Conservation (phyloP, 352 stramenopile genomes). For the Phytophthora capsici region DNA sequence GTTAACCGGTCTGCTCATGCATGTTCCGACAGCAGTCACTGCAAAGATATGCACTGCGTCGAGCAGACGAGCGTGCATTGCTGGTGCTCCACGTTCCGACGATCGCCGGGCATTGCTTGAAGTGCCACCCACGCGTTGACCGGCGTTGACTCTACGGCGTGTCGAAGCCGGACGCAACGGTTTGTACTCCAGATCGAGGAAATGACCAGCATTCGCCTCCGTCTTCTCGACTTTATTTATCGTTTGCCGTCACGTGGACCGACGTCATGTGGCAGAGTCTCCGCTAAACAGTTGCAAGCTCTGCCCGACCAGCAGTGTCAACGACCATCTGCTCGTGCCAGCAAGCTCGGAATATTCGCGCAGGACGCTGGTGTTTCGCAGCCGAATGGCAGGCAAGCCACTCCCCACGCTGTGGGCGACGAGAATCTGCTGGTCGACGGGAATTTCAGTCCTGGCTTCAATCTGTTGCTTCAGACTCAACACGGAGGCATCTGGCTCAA, state of each 20-base stretch:
- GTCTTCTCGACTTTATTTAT: slow-evolving; percentile 6
- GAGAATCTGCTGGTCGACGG: slow-evolving; percentile 42
- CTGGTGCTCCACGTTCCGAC: slow-evolving; percentile 13
- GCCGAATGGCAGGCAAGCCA: slow-evolving; percentile 24
- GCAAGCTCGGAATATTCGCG: slow-evolving; percentile 31
- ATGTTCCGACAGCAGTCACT: no score
- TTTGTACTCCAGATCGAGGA: neutral
- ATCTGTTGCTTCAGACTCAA: slow-evolving; percentile 39
- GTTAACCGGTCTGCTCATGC: no score
- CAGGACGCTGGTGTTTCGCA: slow-evolving; percentile 28
- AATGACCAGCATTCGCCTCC: neutral
- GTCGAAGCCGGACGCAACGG: slow-evolving; percentile 15
- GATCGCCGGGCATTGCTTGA: slow-evolving; percentile 24
- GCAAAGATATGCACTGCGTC: slow-evolving; percentile 6
- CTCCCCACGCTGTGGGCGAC: slow-evolving; percentile 20
- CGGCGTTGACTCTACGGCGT: slow-evolving; percentile 15
- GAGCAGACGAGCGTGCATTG: neutral
- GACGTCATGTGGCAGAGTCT: slow-evolving; percentile 11
- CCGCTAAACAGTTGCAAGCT: slow-evolving; percentile 28
- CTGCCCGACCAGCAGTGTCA: slow-evolving; percentile 44
- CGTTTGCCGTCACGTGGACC: neutral
- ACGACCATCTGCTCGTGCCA: slow-evolving; percentile 27
- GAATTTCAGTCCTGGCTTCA: slow-evolving; percentile 22
- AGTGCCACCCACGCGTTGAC: slow-evolving; percentile 14
- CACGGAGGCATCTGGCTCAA: slow-evolving; percentile 30